Conservation (phyloP, 805 yeast genomes). For the Gaillardinia entomophila region DNA sequence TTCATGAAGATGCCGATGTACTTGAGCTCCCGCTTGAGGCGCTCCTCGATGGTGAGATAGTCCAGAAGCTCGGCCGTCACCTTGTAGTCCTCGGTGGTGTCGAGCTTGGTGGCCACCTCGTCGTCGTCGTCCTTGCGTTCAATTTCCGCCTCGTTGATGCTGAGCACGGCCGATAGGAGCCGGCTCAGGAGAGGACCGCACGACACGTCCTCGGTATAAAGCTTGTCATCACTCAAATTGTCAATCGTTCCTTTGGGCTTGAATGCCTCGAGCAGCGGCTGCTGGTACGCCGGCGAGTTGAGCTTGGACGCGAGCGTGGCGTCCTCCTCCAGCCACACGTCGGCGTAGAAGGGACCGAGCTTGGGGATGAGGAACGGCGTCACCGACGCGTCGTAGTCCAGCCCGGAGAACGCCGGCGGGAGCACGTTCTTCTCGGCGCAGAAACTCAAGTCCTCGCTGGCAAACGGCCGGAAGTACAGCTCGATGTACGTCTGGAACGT, state of each 20-base stretch:
- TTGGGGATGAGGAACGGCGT: constrained; percentile 80
- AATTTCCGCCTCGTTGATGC: constrained; percentile 25
- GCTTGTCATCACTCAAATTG: constrained; percentile 49
- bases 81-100: constrained; percentile 29
- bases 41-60: constrained; percentile 77
- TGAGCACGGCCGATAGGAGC: constrained; percentile 71
- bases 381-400: constrained; percentile 56
- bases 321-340: constrained; percentile 85
- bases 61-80: constrained; percentile 50
- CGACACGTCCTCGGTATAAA: constrained; percentile 71
- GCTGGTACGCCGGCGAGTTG: constrained; percentile 42
- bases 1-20: constrained; percentile 87
- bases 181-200: constrained; percentile 91
- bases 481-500: constrained; percentile 85
- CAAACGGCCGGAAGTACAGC: constrained; percentile 70
- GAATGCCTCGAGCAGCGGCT: constrained; percentile 37
- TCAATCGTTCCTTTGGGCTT: constrained; percentile 58
- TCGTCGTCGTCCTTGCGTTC: constrained; percentile 17
- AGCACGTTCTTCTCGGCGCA: constrained; percentile 56
- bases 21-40: constrained; percentile 79
- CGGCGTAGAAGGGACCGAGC: constrained; percentile 75
- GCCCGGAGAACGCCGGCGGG: constrained; percentile 43
- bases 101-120: constrained; percentile 31
- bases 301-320: constrained; percentile 36
- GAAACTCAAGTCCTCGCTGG: constrained; percentile 77